Base-by-base conservation (phyloP, 257 asterid species). In the Ilex aquifolium region DNA sequence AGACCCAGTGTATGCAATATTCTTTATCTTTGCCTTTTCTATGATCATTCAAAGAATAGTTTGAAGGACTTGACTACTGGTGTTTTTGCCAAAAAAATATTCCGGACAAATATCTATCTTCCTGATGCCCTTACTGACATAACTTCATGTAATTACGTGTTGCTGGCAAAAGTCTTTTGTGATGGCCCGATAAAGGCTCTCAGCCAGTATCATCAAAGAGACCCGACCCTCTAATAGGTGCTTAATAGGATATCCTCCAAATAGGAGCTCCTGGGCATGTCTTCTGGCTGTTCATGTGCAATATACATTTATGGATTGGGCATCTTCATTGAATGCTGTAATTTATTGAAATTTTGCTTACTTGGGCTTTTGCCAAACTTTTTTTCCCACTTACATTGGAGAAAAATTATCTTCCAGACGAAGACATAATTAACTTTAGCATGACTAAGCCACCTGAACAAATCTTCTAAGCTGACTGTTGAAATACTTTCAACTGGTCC, bases 1-100 rank as follows among this genome's bases (percentile, higher is more conserved):
- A 67, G 99, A 72, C 99, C 99, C 42, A 93, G 95, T 69, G 99
- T 93, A 90, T 13, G 86, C 62, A 14, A 44, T n/a, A 4, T 17
- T 70, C 51, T 29, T 5, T 46, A 54, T 60, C 65, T 59, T 36
- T 29, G 27, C 50, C 31, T 17, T 36, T n/a, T 49, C 12, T 10
- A 10, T 21, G 15, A n/a, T 32, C 13, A 46, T 46, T 7, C 3
- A 46, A 46, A 46, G 52, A 46, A 46, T 46, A 46, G 4, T 10
- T 3, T 46, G 52, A 46, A 46, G 42, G 42, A 4, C 42, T 8
- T 36, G 7, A 36, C 5, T 36, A 36, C 8, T 36, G 8, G 42
- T 36, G 42, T 4, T 36, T 8, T 36, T 36, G 27, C 42, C 42
- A 36, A 36, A 8, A 21, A 4, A 36, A 36, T 36, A 36, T 36